Conservation (phyloP, 768 basidiomycete species). For the Pilatotrama ljubarskyi region DNA sequence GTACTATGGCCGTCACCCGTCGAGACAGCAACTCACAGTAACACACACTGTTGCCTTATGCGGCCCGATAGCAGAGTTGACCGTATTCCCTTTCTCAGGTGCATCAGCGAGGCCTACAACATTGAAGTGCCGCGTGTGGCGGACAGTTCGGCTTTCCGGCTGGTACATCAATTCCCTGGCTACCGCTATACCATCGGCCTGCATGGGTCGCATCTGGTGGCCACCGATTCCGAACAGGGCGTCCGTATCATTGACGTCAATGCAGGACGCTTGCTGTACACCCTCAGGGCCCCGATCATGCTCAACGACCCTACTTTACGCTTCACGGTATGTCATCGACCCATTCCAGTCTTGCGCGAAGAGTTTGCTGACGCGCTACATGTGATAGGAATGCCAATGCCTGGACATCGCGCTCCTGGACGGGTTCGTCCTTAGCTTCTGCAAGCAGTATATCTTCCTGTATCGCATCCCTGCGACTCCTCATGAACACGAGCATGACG, state of each 20-base stretch:
- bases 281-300: constrained; percentile 6
- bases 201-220: constrained; percentile 14
- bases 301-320: constrained; percentile 17
- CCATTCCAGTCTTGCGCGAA: neutral
- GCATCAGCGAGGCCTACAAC: constrained; percentile 7
- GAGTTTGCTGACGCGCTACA: neutral
- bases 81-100: neutral
- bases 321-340: constrained; percentile 5
- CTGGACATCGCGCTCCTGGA: constrained; percentile 45
- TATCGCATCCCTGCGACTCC: constrained; percentile 32
- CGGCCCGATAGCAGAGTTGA: too few relatives aligned
- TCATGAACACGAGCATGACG: constrained; percentile 11
- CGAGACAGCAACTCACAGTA: neutral
- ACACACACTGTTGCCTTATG: neutral
- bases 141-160: neutral
- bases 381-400: constrained; percentile 37
- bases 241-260: constrained; percentile 18
- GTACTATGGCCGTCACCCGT: constrained; percentile 40
- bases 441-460: constrained; percentile 32
- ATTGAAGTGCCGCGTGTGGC: constrained; percentile 1
- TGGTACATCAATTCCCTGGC: constrained; percentile 11
- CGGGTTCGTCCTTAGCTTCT: constrained; percentile 47
- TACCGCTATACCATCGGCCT: constrained; percentile 13
- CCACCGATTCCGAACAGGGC: constrained; percentile 13
- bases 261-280: neutral